Base-by-base conservation (phyloP, 257 asterid species). In the Jaltomata sinuosa region DNA sequence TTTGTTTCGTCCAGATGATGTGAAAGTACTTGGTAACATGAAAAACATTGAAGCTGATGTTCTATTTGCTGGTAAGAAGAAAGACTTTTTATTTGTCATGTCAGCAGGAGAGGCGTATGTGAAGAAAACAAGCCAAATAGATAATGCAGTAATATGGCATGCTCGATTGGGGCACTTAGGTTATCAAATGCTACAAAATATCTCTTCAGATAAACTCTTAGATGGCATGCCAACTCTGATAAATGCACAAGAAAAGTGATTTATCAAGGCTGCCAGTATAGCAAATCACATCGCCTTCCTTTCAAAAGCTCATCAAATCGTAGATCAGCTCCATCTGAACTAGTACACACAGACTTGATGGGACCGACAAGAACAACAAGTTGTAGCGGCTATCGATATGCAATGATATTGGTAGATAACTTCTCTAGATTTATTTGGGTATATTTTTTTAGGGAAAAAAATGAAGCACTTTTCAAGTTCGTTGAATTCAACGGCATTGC, bases 361-460 rank as follows among this genome's bases (percentile, higher is more conserved):
- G 88, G 85, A 59, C 85, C 86, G 1, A n/a, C 31, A 54, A 84
- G 32, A 87, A 64, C 80, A 76, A 14, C 74, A 67, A 82, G 79
- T 34, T 87, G 59, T 10, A 65, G 74, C 21, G 74, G 62, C 6
- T 18, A 32, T 19, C 64, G 18, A 15, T 82, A 84, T 78, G 84
- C 67, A 31, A 85, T 83, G 90, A 83, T 87, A 32, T 18, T 84
- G n/a, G 72, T 84, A 12, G 87, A 84, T 81, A 82, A 84, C 40
- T 74, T 19, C 11, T 84, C 83, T 14, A 79, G 59, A 80, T 87
- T 27, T 11, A 74, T 86, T 1, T 87, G 69, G 82, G 80, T 82
- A 34, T 29, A 53, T 22, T 79, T 86, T 18, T 31, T 86, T 1
- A 84, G 79, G 34, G 79, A 80, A 34, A 83, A 79, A 19, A 84